Base-by-base conservation (phyloP, 768 basidiomycete genomes). In the Amanita brunnescens region DNA sequence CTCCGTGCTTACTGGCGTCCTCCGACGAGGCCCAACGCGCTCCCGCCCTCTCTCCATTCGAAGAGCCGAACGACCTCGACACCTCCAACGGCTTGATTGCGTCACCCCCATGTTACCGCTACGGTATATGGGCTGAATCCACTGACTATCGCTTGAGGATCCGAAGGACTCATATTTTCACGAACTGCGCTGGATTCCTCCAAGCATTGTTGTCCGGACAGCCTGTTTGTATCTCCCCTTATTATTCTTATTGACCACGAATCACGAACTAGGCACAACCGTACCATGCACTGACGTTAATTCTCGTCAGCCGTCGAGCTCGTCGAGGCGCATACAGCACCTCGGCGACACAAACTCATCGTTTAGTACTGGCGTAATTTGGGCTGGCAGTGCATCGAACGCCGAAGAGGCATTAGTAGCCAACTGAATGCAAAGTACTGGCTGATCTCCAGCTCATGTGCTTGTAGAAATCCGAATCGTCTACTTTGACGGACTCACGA, bases 131-230 rank as follows among this genome's bases (percentile, higher is more conserved):
- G n/a, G n/a, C n/a, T n/a, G n/a, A n/a, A n/a, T n/a, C n/a, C n/a
- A n/a, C n/a, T n/a, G n/a, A n/a, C n/a, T n/a, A n/a, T n/a, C n/a
- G n/a, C n/a, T n/a, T n/a, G n/a, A n/a, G n/a, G n/a, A n/a, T n/a
- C n/a, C n/a, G n/a, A n/a, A n/a, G n/a, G n/a, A n/a, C n/a, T n/a
- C n/a, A n/a, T n/a, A n/a, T 93, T 47, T 71, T 98, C 47, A 84
- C 96, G 46, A 96, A 99, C 61, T 95, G 96, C 7, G 95, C 92
- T 14, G 95, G 94, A 4, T 95, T 90, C 66, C 75, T 97, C 9
- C 96, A 99, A 66, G 78, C 81, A 45, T 76, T 99, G n/a, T 73
- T 99, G 9, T 82, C 88, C 30, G 95, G 93, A 39, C 77, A 76
- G 57, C 78, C 88, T 42, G 92, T 93, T 63, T 58, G 85, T 70